Conservation (phyloP, 2,329 filamentous ascomycete genomes). For the Alternaria angustiovoidea region DNA sequence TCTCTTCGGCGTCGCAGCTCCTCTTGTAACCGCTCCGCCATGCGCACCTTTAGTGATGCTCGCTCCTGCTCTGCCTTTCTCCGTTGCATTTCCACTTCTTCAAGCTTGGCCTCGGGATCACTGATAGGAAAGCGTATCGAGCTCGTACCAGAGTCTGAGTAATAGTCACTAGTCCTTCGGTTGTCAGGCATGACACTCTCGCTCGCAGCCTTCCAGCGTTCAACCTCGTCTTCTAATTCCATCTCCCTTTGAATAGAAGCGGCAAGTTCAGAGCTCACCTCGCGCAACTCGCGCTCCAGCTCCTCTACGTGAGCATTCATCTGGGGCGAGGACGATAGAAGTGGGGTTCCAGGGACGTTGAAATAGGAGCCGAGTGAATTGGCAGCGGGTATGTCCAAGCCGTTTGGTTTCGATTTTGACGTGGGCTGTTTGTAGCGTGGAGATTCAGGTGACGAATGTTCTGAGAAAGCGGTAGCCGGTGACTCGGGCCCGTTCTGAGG, state of each 20-base stretch:
- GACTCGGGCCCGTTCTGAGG: slow-evolving; percentile 64
- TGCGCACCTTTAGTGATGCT: slow-evolving; percentile 82
- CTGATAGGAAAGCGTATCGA: slow-evolving; percentile 78
- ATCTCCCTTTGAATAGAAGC: slow-evolving; percentile 93
- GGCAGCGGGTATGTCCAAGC: slow-evolving; percentile 61
- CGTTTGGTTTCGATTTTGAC: slow-evolving; percentile 53
- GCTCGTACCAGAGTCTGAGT: slow-evolving; percentile 92
- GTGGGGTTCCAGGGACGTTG: slow-evolving; percentile 58
- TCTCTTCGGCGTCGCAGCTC: slow-evolving; percentile 78
- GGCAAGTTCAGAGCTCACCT: slow-evolving; percentile 92
- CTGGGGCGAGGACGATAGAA: slow-evolving; percentile 53
- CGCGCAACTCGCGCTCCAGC: slow-evolving; percentile 91
- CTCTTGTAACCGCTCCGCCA: slow-evolving; percentile 86
- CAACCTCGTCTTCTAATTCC: slow-evolving; percentile 93
- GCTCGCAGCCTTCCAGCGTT: slow-evolving; percentile 82
- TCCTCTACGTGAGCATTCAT: slow-evolving; percentile 74
- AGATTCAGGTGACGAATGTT: slow-evolving; percentile 67
- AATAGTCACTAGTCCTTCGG: slow-evolving; percentile 94
- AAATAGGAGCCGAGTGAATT: slow-evolving; percentile 58
- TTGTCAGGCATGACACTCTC: slow-evolving; percentile 65
- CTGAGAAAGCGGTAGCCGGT: slow-evolving; percentile 69
- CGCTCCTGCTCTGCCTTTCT: slow-evolving; percentile 89
- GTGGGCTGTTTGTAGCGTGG: slow-evolving; percentile 52
- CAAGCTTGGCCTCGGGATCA: slow-evolving; percentile 62
- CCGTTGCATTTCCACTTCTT: slow-evolving; percentile 83